Percentiles rank a stretch among this genome's conserved stretches.
Conservation (phyloP, 2,329 filamentous ascomycete species). For the Laburnicola sp. region DNA sequence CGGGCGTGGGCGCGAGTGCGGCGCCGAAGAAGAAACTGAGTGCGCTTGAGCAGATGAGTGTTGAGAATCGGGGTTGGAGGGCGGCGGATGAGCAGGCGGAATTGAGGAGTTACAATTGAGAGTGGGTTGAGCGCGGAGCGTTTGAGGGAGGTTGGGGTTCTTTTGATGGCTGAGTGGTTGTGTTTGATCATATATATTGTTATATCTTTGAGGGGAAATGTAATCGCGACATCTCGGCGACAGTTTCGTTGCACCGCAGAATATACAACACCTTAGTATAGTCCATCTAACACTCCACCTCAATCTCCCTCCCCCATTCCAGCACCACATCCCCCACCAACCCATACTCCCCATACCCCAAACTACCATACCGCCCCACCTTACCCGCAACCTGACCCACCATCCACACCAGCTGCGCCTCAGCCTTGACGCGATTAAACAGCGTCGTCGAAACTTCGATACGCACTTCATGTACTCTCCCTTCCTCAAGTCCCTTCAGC, state of each 20-base stretch:
- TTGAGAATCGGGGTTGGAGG: conserved; percentile 37
- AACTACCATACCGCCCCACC: neutral
- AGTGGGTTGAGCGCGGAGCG: too few species aligned
- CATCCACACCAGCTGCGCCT: conserved; percentile 13
- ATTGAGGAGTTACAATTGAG: conserved; percentile 33
- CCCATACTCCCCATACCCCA: conserved; percentile 7
- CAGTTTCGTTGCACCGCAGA: too few species aligned
- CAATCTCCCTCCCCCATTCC: neutral
- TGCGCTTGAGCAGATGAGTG: conserved; percentile 35
- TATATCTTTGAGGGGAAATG: too few species aligned
- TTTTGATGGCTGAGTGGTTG: too few species aligned
- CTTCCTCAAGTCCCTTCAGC: conserved; percentile 27
- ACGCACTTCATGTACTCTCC: neutral
- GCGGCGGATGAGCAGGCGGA: conserved; percentile 33
- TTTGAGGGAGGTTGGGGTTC: too few species aligned
- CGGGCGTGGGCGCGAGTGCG: neutral
- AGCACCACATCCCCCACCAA: neutral
- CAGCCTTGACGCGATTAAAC: conserved; percentile 31
- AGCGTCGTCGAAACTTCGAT: conserved; percentile 39
- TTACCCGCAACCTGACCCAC: conserved; percentile 8
- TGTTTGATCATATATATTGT: too few species aligned
- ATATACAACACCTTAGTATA: too few species aligned
- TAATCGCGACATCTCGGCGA: too few species aligned
- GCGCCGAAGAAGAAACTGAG: conserved; percentile 25
- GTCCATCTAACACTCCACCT: conserved; percentile 2